A percentile compares a stretch with the other conserved stretches of the same genome.
These are phyloP conservation scores for Acanthamoeba culbertsoni DNA, from an alignment of 208 protist species.

Conservation along the genomic window DNA sequence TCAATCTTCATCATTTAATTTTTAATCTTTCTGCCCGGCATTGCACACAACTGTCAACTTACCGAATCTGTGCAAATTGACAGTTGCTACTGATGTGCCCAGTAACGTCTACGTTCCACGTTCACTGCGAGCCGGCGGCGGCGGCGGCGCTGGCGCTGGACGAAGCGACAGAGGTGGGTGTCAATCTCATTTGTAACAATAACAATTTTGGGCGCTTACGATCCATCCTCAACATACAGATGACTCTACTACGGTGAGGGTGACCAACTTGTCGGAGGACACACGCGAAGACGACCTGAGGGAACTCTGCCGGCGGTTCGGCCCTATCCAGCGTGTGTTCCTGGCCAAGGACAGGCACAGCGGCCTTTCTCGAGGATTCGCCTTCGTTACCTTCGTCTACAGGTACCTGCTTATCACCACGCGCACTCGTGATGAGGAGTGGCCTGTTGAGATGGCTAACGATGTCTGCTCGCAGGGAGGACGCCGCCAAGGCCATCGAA, in stretches of 20 bases:
- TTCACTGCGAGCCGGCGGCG: background rate
- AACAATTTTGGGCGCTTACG: background rate
- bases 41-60: background rate
- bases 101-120: background rate
- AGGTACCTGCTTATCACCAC: conserved; percentile 31
- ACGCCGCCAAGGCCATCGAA: conserved; percentile 68
- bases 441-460: background rate
- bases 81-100: background rate
- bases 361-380: conserved; percentile 72
- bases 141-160: background rate
- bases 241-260: conserved; percentile 72
- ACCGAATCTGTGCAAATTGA: no score
- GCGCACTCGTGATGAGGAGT: background rate
- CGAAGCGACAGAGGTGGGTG: conserved; percentile 30
- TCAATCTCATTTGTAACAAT: background rate
- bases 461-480: background rate
- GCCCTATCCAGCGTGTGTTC: conserved; percentile 72
- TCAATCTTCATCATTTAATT: background rate
- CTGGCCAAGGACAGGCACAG: conserved; percentile 73
- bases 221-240: conserved; percentile 20
- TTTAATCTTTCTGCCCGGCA: background rate
- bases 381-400: conserved; percentile 74
- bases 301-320: conserved; percentile 77
- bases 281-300: conserved; percentile 73
- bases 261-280: conserved; percentile 79